Evolutionary conservation across 2,329 filamentous ascomycete species (phyloP), one percentile per base, ranked within the genome.

Genomic region (Verticillium dahliae): DNA sequence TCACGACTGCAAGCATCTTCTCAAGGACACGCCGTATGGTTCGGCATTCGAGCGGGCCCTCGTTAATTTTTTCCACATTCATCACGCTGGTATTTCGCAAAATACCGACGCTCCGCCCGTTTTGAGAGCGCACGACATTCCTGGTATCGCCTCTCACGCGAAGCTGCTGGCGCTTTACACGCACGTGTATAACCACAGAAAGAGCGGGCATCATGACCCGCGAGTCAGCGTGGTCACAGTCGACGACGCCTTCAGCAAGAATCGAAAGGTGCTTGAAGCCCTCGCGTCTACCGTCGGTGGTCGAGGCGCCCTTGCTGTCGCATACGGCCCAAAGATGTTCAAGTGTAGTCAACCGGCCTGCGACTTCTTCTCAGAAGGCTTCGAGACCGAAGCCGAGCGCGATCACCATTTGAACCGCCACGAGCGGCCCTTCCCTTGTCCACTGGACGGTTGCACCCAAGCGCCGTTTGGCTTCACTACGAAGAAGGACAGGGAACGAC

Each of bases 311-410:
- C 58, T 71, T 10, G 15, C 65, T 61, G 56, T 66, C 33, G 73
- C 71, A 52, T 80, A 81, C 61, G 77, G 78, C 5, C 37, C 63
- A 4, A 72, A 71, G 9, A 56, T 70, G 10, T 80, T 71, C 71
- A 80, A 80, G 61, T 81, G 79, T 65, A 62, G 67, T 2, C 72
- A 70, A n/a, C 69, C 75, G 10, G 73, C 67, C 2, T 81, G 79
- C 66, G 69, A 67, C 11, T 78, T 72, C 67, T 81, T 80, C 65
- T 70, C 77, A 55, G 69, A 76, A 50, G 79, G 79, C 0, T 80
- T 78, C 66, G 66, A 67, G 6, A 69, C 67, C 9, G 54, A 65
- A 1, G 64, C 67, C 10, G 65, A 64, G 0, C 69, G 72, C 6
- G 73, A 79, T 1, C 61, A 64, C 3, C 79, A 81, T 62, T 60